phyloP scores from a whole-genome alignment of 2,329 filamentous ascomycete species.

The Lachnellula suecica region DNA sequence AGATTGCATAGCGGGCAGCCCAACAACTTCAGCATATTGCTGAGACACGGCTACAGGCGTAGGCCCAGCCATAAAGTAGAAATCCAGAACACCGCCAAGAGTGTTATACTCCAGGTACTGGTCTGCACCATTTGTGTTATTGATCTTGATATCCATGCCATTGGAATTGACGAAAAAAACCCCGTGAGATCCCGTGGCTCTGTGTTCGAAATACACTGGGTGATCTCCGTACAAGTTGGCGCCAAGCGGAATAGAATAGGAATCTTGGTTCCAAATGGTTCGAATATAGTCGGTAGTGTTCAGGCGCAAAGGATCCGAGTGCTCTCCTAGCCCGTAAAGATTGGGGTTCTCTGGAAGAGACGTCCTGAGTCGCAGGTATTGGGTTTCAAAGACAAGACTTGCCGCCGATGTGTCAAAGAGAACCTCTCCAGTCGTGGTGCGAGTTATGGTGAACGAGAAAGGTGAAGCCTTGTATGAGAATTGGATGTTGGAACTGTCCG shows the following conservation, averaged over 20 bases:
- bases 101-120: slow-evolving; percentile 79
- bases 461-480: slow-evolving; percentile 55
- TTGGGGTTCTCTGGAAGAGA: slow-evolving; percentile 56
- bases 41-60: slow-evolving; percentile 55
- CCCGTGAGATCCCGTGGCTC: slow-evolving; percentile 55
- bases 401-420: slow-evolving; percentile 61
- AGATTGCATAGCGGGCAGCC: slow-evolving; percentile 58
- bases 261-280: slow-evolving; percentile 61
- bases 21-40: slow-evolving; percentile 59
- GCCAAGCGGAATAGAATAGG: slow-evolving; percentile 52
- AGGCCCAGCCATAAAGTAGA: slow-evolving; percentile 64
- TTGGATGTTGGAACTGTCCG: slow-evolving; percentile 40
- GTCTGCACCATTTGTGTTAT: slow-evolving; percentile 51
- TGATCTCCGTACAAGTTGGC: slow-evolving; percentile 64
- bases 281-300: slow-evolving; percentile 60
- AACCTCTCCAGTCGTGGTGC: slow-evolving; percentile 47
- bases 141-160: slow-evolving; percentile 76
- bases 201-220: slow-evolving; percentile 63
- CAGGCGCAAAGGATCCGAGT: slow-evolving; percentile 57
- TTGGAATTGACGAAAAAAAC: slow-evolving; percentile 73
- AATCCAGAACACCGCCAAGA: slow-evolving; percentile 73
- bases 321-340: slow-evolving; percentile 66
- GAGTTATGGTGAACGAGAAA: slow-evolving; percentile 59
- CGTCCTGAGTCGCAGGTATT: slow-evolving; percentile 63
- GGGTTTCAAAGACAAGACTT: slow-evolving; percentile 60